Evolutionary conservation across 1,139 yeast species (phyloP).

Genomic region (Sugiyamaella sp.): DNA sequence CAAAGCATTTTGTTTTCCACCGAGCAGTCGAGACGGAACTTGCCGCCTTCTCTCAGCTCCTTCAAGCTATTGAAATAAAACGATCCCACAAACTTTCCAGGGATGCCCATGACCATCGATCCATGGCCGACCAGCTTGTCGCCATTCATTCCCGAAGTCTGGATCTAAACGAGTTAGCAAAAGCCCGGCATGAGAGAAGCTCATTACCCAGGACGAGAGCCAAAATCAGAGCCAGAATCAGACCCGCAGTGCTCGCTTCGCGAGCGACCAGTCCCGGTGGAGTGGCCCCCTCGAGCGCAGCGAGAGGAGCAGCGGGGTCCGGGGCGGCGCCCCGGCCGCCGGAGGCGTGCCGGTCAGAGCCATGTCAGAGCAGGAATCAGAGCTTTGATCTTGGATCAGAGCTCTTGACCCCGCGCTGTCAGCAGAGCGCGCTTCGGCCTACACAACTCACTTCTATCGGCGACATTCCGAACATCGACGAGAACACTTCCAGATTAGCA

Average conservation of each 20-base stretch:
- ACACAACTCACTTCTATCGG: slow-evolving; percentile 31
- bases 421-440: too few species aligned
- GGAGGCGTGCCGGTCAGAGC: too few species aligned
- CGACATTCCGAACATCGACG: slow-evolving; percentile 36
- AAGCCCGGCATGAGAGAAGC: neutral
- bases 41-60: slow-evolving; percentile 31
- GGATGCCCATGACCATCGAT: slow-evolving; percentile 31
- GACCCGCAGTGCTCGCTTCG: too few species aligned
- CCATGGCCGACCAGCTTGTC: slow-evolving; percentile 34
- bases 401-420: too few species aligned
- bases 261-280: too few species aligned
- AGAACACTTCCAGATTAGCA: slow-evolving; percentile 23
- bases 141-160: slow-evolving; percentile 68
- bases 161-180: neutral
- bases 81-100: slow-evolving; percentile 35
- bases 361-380: too few species aligned
- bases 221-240: too few species aligned
- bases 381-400: neutral
- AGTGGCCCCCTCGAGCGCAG: too few species aligned
- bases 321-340: too few species aligned
- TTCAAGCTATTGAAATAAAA: slow-evolving; percentile 34
- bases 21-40: slow-evolving; percentile 33
- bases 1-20: slow-evolving; percentile 25
- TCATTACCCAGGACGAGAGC: too few species aligned
- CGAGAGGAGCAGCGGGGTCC: too few species aligned